Percentiles rank a stretch among this genome's conserved stretches.
Evolutionary conservation across 306 rosid genomes (phyloP).

Genomic region (Acacia acuminata): DNA sequence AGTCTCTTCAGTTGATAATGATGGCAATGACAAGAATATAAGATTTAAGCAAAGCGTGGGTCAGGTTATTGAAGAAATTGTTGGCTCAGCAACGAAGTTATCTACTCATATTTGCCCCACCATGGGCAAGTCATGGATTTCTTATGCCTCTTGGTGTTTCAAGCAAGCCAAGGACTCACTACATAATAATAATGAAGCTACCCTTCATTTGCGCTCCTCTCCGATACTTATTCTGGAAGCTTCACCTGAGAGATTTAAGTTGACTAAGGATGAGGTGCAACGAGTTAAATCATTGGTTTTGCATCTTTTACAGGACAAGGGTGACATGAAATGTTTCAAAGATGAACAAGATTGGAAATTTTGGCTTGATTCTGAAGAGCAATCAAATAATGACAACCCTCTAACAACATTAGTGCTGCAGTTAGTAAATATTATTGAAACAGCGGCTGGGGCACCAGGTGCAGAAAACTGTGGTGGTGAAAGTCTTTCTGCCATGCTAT

Average conservation of each 20-base stretch:
- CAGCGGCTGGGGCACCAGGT: constrained; percentile 72
- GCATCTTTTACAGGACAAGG: constrained; percentile 50
- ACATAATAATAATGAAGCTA: constrained; percentile 46
- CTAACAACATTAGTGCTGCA: constrained; percentile 48
- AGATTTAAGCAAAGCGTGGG: constrained; percentile 38
- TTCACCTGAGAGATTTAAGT: constrained; percentile 70
- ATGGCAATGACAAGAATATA: constrained; percentile 38
- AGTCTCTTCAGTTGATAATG: constrained; percentile 42
- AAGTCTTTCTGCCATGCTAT: constrained; percentile 61
- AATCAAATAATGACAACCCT: constrained; percentile 43
- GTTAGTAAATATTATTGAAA: constrained; percentile 74
- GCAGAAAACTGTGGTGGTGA: constrained; percentile 74
- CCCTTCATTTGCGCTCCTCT: constrained; percentile 62
- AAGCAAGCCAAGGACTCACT: constrained; percentile 78
- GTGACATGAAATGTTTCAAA: constrained; percentile 38
- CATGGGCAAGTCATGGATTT: constrained; percentile 93
- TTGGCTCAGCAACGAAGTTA: constrained; percentile 76
- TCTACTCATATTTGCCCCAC: constrained; percentile 81
- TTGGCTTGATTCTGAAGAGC: constrained; percentile 48
- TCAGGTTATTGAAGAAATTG: constrained; percentile 69
- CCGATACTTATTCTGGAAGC: constrained; percentile 59
- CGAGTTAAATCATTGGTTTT: constrained; percentile 59
- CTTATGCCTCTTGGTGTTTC: constrained; percentile 97
- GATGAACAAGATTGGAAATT: constrained; percentile 47
- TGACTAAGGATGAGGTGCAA: constrained; percentile 68